phyloP scores from a whole-genome alignment of 495 filamentous ascomycete species.

The Neurospora sp. region DNA sequence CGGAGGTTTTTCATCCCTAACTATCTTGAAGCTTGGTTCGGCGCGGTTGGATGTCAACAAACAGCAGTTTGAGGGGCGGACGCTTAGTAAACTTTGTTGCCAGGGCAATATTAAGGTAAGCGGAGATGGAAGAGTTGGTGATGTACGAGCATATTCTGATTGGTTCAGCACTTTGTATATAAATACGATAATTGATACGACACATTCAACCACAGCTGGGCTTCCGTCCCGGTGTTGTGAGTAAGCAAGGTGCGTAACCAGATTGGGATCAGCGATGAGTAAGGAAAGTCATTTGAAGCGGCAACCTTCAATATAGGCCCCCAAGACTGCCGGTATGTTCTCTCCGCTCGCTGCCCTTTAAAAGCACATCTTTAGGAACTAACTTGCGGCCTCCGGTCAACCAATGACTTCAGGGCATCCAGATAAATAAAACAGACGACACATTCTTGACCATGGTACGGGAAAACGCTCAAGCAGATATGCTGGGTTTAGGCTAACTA shows the following conservation, averaged over 20 bases:
- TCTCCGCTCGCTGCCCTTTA: not conserved
- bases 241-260: not conserved
- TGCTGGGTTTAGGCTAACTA: not conserved
- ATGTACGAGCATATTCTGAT: not conserved
- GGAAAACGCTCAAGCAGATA: not conserved
- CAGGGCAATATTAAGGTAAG: not conserved
- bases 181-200: not conserved
- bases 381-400: not conserved
- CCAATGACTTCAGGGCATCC: not conserved
- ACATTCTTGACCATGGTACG: not conserved
- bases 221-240: not conserved
- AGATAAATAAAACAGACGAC: not conserved
- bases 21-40: not conserved
- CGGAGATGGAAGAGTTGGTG: not conserved
- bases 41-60: not conserved
- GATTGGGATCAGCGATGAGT: not conserved
- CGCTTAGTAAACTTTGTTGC: not conserved
- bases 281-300: not conserved
- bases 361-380: not conserved
- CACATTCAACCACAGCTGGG: not conserved
- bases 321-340: not conserved
- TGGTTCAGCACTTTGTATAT: not conserved
- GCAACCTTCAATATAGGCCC: not conserved
- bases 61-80: not conserved
- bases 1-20: not conserved